Percentiles rank a stretch among this genome's conserved stretches.
phyloP scores from a whole-genome alignment of 768 basidiomycete species.

The Coprinopsis marcescibilis region DNA sequence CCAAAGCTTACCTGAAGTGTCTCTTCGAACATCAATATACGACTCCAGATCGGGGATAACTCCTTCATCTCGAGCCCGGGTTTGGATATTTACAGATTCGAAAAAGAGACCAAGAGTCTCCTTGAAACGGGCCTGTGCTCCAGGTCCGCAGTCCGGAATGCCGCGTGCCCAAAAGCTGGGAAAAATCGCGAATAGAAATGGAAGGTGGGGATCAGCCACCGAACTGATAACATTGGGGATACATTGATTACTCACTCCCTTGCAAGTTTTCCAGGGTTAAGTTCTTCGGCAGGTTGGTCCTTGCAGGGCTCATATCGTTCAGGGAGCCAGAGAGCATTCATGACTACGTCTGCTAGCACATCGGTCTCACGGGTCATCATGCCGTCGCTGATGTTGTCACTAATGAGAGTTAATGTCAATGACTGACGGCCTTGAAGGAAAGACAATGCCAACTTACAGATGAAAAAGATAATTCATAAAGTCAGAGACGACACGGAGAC shows the following conservation, averaged over 20 bases:
- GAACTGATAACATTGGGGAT: constrained; percentile 4
- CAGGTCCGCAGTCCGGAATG: constrained; percentile 48
- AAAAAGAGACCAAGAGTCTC: constrained; percentile 66
- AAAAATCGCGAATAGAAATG: constrained; percentile 7
- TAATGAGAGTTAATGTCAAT: constrained; percentile 16
- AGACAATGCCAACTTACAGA: constrained; percentile 30
- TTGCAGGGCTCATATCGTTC: constrained; percentile 46
- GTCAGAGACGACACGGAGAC: constrained; percentile 61
- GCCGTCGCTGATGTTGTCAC: constrained; percentile 74
- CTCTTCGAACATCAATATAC: constrained; percentile 65
- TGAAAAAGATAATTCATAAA: constrained; percentile 61
- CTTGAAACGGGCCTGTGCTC: constrained; percentile 62
- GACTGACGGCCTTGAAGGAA: constrained; percentile 12
- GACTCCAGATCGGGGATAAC: constrained; percentile 65
- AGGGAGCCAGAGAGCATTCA: constrained; percentile 63
- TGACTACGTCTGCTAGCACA: constrained; percentile 56
- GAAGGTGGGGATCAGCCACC: too few relatives aligned
- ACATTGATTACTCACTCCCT: constrained; percentile 47
- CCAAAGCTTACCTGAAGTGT: constrained; percentile 66
- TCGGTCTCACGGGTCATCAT: constrained; percentile 63
- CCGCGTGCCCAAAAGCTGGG: constrained; percentile 67
- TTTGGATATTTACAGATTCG: constrained; percentile 59
- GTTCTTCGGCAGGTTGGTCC: constrained; percentile 34
- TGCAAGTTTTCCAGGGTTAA: constrained; percentile 58
- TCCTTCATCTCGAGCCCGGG: constrained; percentile 46